Percentiles rank a stretch among this genome's conserved stretches.
These are phyloP conservation scores for Mycena polygramma DNA, from an alignment of 768 basidiomycete genomes.

Conservation along the genomic window DNA sequence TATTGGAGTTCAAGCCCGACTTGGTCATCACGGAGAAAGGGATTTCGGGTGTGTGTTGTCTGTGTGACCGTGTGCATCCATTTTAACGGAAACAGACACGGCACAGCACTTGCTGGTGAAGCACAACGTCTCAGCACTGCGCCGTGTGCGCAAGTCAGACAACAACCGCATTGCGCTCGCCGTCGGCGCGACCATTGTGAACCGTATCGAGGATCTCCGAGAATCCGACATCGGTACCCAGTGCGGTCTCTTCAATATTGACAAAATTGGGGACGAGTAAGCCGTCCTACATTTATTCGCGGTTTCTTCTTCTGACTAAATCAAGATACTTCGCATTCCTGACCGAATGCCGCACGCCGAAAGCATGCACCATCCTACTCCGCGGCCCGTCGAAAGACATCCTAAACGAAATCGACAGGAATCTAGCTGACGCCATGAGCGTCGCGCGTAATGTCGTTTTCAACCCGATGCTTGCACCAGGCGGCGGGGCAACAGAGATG, in stretches of 20 bases:
- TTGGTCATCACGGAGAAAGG: constrained; percentile 98
- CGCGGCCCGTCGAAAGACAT: constrained; percentile 99
- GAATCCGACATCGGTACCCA: constrained; percentile 92
- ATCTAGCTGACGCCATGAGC: constrained; percentile 97
- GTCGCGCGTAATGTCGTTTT: constrained; percentile 98
- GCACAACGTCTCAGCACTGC: constrained; percentile 91
- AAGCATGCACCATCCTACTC: constrained; percentile 98
- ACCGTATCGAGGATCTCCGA: constrained; percentile 93
- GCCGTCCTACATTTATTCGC: constrained; percentile 44
- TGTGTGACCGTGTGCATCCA: constrained; percentile 2
- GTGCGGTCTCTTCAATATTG: constrained; percentile 96
- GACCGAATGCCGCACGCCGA: constrained; percentile 89
- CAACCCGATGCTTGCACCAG: constrained; percentile 93
- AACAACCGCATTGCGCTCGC: constrained; percentile 99
- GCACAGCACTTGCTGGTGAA: constrained; percentile 93
- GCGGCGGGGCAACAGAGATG: constrained; percentile 99
- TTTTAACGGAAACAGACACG: constrained; percentile 68
- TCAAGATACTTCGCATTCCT: constrained; percentile 96
- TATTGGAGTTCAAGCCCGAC: constrained; percentile 96
- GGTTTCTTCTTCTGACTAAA: background rate
- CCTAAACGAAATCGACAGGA: constrained; percentile 97
- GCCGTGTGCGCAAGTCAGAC: constrained; percentile 98
- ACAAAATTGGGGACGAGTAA: constrained; percentile 97
- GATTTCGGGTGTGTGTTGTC: constrained; percentile 79
- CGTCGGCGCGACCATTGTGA: constrained; percentile 96